Base-by-base conservation (phyloP, 2,329 filamentous ascomycete species). In the Fusarium sp. region DNA sequence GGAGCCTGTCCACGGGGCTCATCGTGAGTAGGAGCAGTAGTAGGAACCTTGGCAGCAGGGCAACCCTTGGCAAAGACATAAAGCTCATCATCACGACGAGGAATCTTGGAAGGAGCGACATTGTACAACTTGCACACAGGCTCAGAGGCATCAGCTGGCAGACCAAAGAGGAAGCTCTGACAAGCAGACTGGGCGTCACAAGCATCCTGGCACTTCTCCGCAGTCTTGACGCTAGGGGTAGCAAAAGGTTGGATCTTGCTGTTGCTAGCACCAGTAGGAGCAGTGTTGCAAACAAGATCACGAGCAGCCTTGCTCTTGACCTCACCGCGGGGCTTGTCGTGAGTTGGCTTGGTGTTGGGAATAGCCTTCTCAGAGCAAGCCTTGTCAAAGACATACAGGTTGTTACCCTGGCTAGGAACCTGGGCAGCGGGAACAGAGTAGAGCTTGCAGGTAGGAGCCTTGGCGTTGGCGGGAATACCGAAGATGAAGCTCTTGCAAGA, bases 101-200 rank as follows among this genome's bases (percentile, higher is more conserved):
- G 63, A 27, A 65, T 40, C 38, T 64, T 30, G 11, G 59, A 50
- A 15, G 63, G 50, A 40, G 59, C 38, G 20, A 65, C 63, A 12
- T 49, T 65, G 50, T 64, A 65, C 20, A 65, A 33, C 60, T 65
- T 44, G 27, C 63, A 65, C 27, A 65, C 60, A 3, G 63, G 59
- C 8, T 26, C 45, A 26, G 53, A 48, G 5, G 27, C 60, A 33
- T 64, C 41, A 13, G 52, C 59, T 41, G 60, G 63, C 10, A 65
- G 63, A 18, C 63, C 63, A 52, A 66, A 66, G 26, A 52, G 32
- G 20, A 66, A 66, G 45, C 63, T 66, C 60, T 66, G 53, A 60
- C 63, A 66, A 2, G 20, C 20, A 18, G 8, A 26, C 50, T 64
- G 45, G 26, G 50, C 40, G 9, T 35, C 38, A 26, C 63, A 66